Evolutionary conservation across 2,329 filamentous ascomycete species (phyloP).

Genomic region (Aspergillus neotritici): DNA sequence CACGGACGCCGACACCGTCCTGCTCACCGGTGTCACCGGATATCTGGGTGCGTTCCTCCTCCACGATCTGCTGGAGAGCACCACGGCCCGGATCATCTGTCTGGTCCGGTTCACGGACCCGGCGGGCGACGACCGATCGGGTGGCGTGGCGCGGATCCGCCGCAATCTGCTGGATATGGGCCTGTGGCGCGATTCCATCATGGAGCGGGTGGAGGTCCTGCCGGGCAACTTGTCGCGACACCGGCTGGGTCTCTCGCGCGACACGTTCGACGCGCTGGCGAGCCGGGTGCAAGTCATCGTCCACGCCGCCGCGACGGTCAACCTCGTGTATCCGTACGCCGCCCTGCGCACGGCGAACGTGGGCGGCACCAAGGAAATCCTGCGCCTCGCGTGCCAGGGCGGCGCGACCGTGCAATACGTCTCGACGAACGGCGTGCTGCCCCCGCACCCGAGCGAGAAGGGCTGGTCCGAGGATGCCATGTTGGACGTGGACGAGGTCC

Average conservation of each 20-base stretch:
- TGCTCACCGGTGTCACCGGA: constrained; percentile 70
- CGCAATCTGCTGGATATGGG: constrained; percentile 73
- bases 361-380: constrained; percentile 68
- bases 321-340: constrained; percentile 75
- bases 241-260: constrained; percentile 61
- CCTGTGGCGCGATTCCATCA: constrained; percentile 69
- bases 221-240: constrained; percentile 66
- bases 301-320: constrained; percentile 72
- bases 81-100: constrained; percentile 64
- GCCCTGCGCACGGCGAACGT: constrained; percentile 69
- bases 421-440: constrained; percentile 74
- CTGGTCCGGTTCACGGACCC: constrained; percentile 68
- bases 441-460: constrained; percentile 52
- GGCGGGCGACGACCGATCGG: constrained; percentile 56
- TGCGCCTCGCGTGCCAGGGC: constrained; percentile 62
- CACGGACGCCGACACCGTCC: constrained; percentile 61
- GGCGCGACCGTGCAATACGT: constrained; percentile 72
- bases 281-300: constrained; percentile 65
- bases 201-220: constrained; percentile 71
- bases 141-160: constrained; percentile 66
- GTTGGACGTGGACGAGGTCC: constrained; percentile 62
- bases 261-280: constrained; percentile 61
- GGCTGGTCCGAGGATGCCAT: constrained; percentile 68
- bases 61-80: constrained; percentile 61
- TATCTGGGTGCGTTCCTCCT: constrained; percentile 72